Evolutionary conservation across 345 rosid species (phyloP), one percentile per base, ranked within the genome.

Genomic region (Sonneratia alba): DNA sequence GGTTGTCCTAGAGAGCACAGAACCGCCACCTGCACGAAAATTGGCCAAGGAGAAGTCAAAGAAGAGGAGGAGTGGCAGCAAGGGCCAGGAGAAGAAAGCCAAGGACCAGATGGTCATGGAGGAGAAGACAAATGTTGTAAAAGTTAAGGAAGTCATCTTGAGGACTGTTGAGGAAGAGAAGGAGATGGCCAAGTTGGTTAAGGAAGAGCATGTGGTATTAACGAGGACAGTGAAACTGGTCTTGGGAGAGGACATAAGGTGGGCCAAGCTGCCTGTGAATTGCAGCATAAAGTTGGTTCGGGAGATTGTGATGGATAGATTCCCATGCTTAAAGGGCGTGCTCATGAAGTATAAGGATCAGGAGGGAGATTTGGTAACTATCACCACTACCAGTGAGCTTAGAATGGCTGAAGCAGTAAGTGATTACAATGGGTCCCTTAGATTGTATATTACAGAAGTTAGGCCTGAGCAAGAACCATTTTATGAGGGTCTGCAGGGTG

Each of bases 321-420:
- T 87, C 82, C 97, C 96, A 0, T 83, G 86, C 48, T 74, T 89
- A 68, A 89, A 73, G 76, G 97, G 92, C 59, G 84, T 87, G 73
- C 91, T 95, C 38, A 79, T 95, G 78, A 95, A 95, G 68, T 92
- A 89, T 73, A 92, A 53, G 85, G 99, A 92, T 71, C 77, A 81
- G 67, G 99, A 95, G 75, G 98, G 98, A 73, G 99, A 95, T 81
- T 77, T 92, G 83, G 84, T 95, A 73, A 95, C 99, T 12, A 88
- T 95, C 51, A 95, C 99, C 48, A 83, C 88, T 16, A 86, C 91
- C 0, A 87, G 89, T 74, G 99, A 95, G 87, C 83, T 95, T 75
- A 87, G 83, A 79, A 13, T 88, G 74, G 96, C 89, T 66, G 92
- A 88, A 80, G 76, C 88, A 65, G 74, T 85, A 22, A 53, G 78